A percentile compares a stretch with the other conserved stretches of the same genome.
phyloP scores from a whole-genome alignment of 2,329 filamentous ascomycete species.

The Colletotrichum orbiculare region DNA sequence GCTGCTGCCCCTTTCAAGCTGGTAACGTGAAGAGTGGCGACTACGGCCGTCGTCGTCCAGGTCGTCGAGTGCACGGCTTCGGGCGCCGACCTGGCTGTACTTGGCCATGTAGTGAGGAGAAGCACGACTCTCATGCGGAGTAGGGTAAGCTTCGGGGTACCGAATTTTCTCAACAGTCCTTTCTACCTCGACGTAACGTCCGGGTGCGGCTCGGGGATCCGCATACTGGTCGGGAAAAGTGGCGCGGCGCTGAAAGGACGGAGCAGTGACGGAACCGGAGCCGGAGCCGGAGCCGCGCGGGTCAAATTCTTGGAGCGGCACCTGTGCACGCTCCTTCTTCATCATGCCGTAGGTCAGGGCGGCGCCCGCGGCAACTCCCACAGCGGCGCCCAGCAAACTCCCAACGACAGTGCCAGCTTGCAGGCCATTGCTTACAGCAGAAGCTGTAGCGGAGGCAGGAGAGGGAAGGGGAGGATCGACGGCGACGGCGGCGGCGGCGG shows the following conservation, averaged over 20 bases:
- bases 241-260: slow-evolving; percentile 54
- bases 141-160: slow-evolving; percentile 48
- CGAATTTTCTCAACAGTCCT: slow-evolving; percentile 51
- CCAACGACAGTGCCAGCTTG: slow-evolving; percentile 76
- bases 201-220: slow-evolving; percentile 44
- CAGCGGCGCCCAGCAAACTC: slow-evolving; percentile 81
- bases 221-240: slow-evolving; percentile 54
- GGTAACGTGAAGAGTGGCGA: slow-evolving; percentile 51
- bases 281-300: too few species aligned
- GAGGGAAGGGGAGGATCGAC: slow-evolving; percentile 35
- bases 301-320: slow-evolving; percentile 55
- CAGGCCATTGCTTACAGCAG: slow-evolving; percentile 41
- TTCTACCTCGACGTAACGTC: slow-evolving; percentile 51
- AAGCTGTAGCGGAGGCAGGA: slow-evolving; percentile 45
- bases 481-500: slow-evolving; percentile 38
- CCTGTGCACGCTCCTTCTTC: slow-evolving; percentile 62
- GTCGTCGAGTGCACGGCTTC: slow-evolving; percentile 47
- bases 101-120: slow-evolving; percentile 50
- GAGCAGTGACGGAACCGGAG: slow-evolving; percentile 37
- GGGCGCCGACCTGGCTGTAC: slow-evolving; percentile 47
- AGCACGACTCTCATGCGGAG: slow-evolving; percentile 46
- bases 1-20: slow-evolving; percentile 44
- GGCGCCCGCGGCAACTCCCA: slow-evolving; percentile 75
- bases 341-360: slow-evolving; percentile 77
- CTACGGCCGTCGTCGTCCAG: slow-evolving; percentile 54